Base-by-base conservation (phyloP, 208 protist species). In the Tetramitus jugosus region DNA sequence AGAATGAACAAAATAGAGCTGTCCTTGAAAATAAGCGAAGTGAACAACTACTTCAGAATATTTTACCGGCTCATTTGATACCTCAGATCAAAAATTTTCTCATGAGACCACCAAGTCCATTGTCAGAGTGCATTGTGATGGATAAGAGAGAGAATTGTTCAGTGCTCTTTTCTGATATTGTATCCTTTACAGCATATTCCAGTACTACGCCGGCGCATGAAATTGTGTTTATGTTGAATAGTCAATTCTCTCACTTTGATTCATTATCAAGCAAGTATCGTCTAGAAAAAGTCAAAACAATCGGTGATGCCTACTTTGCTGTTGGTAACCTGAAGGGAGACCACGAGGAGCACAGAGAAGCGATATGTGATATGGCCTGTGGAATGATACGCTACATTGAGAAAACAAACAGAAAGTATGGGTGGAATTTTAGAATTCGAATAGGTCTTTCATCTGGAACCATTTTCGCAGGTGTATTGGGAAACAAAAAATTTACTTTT, bases 301-400 rank as follows among this genome's bases (percentile, higher is more conserved):
- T 69, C 33, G 62, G 62, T 8, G 62, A 69, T 69, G 62, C 62
- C 33, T 69, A 69, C n/a, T 69, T 69, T 69, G 6, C 14, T 43
- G 62, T 69, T n/a, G 62, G 62, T 31, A 37, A 37, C 1, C n/a
- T 69, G 1, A 17, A 31, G 37, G 17, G 10, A 14, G 31, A 31
- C 23, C 23, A 8, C 7, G 26, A 13, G 3, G 39, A 69, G 7
- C 31, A 69, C 31, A 14, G n/a, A 3, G 23, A 20, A 14, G 37
- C 14, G 26, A 67, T 67, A 37, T 39, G n/a, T 10, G 61, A 67
- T 39, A 14, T 67, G 26, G 61, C 31, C 7, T 14, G 31, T 39
- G 2, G 26, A 62, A 29, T 62, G 49, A 56, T 56, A 20, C 10
- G 20, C 14, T 39, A 31, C 20, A 67, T 37, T 37, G 61, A 39